phyloP scores from a whole-genome alignment of 1,284 basidiomycete genomes.

The Ceratobasidium papillatum region DNA sequence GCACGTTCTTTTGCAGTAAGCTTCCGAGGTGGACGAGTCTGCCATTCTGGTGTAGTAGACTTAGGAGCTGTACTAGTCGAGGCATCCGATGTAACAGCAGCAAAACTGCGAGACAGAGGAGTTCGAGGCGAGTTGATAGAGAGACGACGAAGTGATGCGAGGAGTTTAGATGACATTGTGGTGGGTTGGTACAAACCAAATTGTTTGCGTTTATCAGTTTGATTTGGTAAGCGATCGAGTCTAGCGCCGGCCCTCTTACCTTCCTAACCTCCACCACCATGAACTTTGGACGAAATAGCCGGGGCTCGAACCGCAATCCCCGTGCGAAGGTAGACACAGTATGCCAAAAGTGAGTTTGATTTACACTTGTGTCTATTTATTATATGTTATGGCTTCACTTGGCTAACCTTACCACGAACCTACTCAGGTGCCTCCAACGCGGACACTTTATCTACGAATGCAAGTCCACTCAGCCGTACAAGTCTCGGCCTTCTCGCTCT shows the following conservation, averaged over 20 bases:
- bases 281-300: constrained; percentile 39
- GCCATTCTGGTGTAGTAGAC: constrained; percentile 9
- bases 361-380: not conserved
- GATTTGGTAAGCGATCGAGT: not conserved
- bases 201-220: not conserved
- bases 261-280: constrained; percentile 1
- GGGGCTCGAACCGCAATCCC: constrained; percentile 59
- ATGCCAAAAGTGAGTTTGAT: constrained; percentile 76
- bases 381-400: not conserved
- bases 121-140: constrained; percentile 1
- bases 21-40: constrained; percentile 29
- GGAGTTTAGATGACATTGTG: constrained; percentile 29
- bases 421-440: constrained; percentile 48
- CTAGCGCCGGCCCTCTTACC: not conserved
- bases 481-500: constrained; percentile 78
- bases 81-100: not conserved
- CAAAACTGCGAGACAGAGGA: not conserved
- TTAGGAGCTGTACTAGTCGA: not conserved
- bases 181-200: constrained; percentile 4
- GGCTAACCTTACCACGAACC: not conserved
- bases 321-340: constrained; percentile 69
- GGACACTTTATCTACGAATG: constrained; percentile 84
- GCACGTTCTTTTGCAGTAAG: constrained; percentile 30
- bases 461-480: constrained; percentile 74
- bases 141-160: constrained; percentile 15